phyloP scores from a whole-genome alignment of 192 early-diverging fungal genomes.

The Podila verticillata region DNA sequence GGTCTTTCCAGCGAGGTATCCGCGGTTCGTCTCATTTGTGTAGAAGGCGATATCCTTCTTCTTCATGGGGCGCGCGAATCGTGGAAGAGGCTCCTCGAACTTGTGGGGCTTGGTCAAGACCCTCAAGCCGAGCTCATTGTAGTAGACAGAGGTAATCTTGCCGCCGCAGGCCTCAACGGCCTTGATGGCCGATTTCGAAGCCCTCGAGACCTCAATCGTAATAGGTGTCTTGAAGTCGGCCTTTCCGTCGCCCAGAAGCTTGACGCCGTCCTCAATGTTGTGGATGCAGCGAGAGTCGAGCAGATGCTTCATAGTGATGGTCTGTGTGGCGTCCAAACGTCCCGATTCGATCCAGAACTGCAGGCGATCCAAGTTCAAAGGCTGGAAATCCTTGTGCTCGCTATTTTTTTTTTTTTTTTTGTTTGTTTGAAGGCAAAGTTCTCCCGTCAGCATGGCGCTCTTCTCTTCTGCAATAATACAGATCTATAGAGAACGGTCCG shows the following conservation, averaged over 20 bases:
- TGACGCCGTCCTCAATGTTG: constrained; percentile 87
- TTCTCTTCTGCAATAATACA: not conserved
- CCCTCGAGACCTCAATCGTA: constrained; percentile 87
- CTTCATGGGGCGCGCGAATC: constrained; percentile 72
- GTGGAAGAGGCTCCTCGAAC: constrained; percentile 71
- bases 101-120: constrained; percentile 85
- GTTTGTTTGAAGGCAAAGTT: not conserved
- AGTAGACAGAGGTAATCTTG: constrained; percentile 82
- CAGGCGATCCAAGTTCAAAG: constrained; percentile 86
- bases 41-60: constrained; percentile 74
- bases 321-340: constrained; percentile 79
- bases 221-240: constrained; percentile 79
- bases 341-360: constrained; percentile 93
- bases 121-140: constrained; percentile 76
- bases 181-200: constrained; percentile 79
- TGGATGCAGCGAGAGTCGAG: constrained; percentile 73
- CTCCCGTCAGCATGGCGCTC: not conserved
- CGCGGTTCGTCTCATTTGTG: constrained; percentile 71
- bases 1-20: constrained; percentile 72
- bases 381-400: constrained; percentile 69
- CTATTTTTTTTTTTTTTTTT: constrained; percentile 38
- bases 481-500: not conserved
- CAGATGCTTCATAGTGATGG: constrained; percentile 86
- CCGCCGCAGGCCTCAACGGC: constrained; percentile 87
- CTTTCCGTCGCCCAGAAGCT: constrained; percentile 81